Base-by-base conservation (phyloP, 371 early-diverging fungal genomes). In the Saksenaea oblongispora region DNA sequence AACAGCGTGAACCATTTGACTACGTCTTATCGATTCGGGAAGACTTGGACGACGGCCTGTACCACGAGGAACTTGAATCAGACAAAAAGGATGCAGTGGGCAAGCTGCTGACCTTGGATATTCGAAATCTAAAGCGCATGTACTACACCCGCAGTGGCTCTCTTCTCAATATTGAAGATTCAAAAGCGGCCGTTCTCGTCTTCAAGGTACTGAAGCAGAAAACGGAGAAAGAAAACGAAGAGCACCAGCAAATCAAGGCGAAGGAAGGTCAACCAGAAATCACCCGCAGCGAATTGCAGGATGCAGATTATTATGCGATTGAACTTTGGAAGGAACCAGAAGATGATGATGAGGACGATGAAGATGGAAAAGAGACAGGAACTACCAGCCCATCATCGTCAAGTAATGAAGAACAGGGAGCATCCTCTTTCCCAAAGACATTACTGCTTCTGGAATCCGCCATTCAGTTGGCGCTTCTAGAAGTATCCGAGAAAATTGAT, bases 141-240 rank as follows among this genome's bases (percentile, higher is more conserved):
- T 89, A 85, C 64, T 91, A 91, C 67, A 88, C 88, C 26, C 85
- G 84, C 15, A 84, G 89, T 17, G 92, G 92, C 8, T 70, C 82
- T 17, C 66, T 92, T 27, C 75, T 92, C 3, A 87, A 90, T 58
- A 89, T 91, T 41, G 90, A 89, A 57, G 91, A 90, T 47, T 74
- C 88, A 0, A 85, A 70, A 31, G 63, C 82, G 0, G 86, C 92
- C 0, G 93, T 90, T 15, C 72, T 92, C 15, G 93, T 92, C 2
- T 36, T 92, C 36, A 88, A 90, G 66, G 75, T 84, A 18, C 35
- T 63, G 8, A 79, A 78, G 34, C 51, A 51, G 47, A 59, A 18
- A 11, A 31, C 28, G 42, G 22, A 51, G 8, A 51, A 70, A 5
- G 47, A 54, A n/a, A 17, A 39, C 11, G 34, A 42, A 3, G 34